phyloP scores from a whole-genome alignment of 805 yeast species.

The Sungouiozyma intestinalis region DNA sequence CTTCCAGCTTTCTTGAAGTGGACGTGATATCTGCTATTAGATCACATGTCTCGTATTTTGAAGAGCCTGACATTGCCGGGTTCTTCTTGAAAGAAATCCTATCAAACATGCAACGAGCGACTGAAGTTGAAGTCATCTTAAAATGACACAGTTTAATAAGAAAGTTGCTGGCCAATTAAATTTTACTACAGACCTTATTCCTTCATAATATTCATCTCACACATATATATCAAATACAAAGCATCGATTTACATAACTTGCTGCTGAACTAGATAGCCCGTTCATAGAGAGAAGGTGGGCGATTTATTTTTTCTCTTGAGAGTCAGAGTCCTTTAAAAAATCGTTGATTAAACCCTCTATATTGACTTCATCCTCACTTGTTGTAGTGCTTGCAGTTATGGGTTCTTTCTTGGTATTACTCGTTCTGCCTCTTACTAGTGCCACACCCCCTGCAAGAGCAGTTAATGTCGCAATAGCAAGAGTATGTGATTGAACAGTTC shows the following conservation, averaged over 20 bases:
- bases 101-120: constrained; percentile 2
- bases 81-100: constrained; percentile 57
- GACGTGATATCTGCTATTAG: constrained; percentile 72
- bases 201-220: too few relatives aligned
- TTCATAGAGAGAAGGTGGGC: too few relatives aligned
- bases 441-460: constrained; percentile 7
- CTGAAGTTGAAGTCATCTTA: constrained; percentile 2
- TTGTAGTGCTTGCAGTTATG: background rate
- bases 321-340: constrained; percentile 14
- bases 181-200: too few relatives aligned
- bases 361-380: constrained; percentile 13
- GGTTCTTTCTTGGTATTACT: constrained; percentile 2
- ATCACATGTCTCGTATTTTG: constrained; percentile 84
- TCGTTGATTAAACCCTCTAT: constrained; percentile 21
- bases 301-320: background rate
- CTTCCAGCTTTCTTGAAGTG: constrained; percentile 69
- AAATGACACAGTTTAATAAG: too few relatives aligned
- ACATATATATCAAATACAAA: too few relatives aligned
- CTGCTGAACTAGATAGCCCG: too few relatives aligned
- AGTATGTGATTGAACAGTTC: constrained; percentile 71
- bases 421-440: constrained; percentile 1
- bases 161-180: too few relatives aligned
- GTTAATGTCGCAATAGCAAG: constrained; percentile 63
- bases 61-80: constrained; percentile 73
- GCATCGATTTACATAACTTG: too few relatives aligned